These are phyloP conservation scores for Sclerotinia nivalis DNA, from an alignment of 2,329 filamentous ascomycete species.

Conservation along the genomic window DNA sequence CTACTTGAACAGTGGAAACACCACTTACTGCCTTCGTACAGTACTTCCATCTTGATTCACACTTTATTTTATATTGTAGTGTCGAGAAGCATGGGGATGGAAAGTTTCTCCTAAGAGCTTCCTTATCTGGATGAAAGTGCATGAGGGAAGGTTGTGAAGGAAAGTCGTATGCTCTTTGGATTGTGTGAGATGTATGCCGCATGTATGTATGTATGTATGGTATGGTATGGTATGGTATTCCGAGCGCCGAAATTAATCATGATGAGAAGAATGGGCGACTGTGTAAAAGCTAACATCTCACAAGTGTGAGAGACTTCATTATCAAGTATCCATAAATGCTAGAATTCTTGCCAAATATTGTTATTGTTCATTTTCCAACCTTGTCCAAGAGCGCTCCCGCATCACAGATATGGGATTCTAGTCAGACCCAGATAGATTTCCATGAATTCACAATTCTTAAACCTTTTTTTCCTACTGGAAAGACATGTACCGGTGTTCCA, in stretches of 20 bases:
- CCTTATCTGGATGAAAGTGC: neutral
- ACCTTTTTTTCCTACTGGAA: no score
- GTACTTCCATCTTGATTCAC: neutral
- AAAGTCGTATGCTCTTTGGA: neutral
- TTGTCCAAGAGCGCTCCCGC: no score
- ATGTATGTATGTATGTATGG: no score
- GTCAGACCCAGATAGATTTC: no score
- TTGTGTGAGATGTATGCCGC: neutral
- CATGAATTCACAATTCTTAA: no score
- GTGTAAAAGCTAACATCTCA: neutral
- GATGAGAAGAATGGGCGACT: neutral
- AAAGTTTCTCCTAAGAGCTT: constrained; percentile 8
- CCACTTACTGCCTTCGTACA: neutral
- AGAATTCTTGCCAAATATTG: neutral
- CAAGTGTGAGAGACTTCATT: constrained; percentile 4
- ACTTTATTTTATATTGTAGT: neutral
- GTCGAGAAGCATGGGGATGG: neutral
- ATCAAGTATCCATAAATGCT: neutral
- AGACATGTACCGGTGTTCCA: no score
- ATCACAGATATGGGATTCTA: no score
- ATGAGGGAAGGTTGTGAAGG: neutral
- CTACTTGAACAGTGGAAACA: neutral
- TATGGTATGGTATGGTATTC: neutral
- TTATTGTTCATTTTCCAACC: neutral
- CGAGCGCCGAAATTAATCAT: neutral